These are phyloP conservation scores for Hypoxylon lienhwacheense DNA, from an alignment of 495 filamentous ascomycete genomes.

Conservation along the genomic window DNA sequence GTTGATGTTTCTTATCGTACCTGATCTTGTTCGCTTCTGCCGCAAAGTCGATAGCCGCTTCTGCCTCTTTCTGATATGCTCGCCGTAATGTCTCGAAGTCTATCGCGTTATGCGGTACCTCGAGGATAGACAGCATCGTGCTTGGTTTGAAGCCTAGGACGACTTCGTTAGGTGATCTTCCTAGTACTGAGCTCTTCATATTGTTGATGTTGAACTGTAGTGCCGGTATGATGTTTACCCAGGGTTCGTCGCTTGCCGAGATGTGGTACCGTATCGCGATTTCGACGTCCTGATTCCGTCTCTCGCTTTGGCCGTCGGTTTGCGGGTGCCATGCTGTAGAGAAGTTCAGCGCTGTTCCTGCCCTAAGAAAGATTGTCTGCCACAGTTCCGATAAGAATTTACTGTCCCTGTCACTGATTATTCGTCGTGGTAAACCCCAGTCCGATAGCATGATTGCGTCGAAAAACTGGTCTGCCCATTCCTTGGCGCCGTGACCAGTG, in stretches of 20 bases:
- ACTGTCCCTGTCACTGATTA: neutral
- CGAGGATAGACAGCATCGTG: neutral
- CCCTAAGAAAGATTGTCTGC: neutral
- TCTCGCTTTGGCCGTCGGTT: neutral
- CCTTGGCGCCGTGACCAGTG: neutral
- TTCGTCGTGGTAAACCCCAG: neutral
- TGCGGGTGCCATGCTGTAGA: conserved; percentile 1
- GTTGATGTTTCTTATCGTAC: neutral
- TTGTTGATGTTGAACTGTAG: conserved; percentile 16
- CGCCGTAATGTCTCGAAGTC: neutral
- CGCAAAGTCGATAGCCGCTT: conserved; percentile 3
- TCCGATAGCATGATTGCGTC: neutral
- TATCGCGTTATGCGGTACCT: neutral
- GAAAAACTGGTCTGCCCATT: neutral
- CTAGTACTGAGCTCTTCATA: neutral
- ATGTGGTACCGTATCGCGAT: neutral
- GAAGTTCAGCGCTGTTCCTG: neutral
- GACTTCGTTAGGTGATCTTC: conserved; percentile 5
- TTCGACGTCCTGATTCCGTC: neutral
- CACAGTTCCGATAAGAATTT: neutral
- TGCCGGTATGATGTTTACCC: neutral
- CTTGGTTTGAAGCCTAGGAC: neutral
- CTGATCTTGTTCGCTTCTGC: neutral
- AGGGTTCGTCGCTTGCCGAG: neutral
- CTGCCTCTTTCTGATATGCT: neutral